Percentiles rank a stretch among this genome's conserved stretches.
phyloP scores from a whole-genome alignment of 148 eudicot species.

The Amaranthus palmeri region DNA sequence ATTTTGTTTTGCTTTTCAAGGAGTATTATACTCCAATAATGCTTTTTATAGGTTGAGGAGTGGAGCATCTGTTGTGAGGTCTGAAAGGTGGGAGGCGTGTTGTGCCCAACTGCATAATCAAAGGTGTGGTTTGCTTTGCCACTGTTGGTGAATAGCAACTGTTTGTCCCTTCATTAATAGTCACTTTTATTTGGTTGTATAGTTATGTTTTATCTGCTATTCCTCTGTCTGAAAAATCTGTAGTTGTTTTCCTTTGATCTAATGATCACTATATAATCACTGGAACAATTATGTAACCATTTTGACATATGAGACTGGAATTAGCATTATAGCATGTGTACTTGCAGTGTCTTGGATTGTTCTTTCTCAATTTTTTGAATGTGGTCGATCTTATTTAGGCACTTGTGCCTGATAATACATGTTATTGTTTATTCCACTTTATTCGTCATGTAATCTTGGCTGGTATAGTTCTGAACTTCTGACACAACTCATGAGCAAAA shows the following conservation, averaged over 20 bases:
- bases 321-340: neutral
- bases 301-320: neutral
- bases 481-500: too few relatives aligned
- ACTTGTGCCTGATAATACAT: too few relatives aligned
- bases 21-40: neutral
- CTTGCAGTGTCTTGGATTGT: too few relatives aligned
- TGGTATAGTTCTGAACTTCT: too few relatives aligned
- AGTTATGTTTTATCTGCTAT: too few relatives aligned
- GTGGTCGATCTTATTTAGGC: too few relatives aligned
- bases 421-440: too few relatives aligned
- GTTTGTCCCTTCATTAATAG: neutral
- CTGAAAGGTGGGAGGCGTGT: conserved; percentile 75
- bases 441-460: too few relatives aligned
- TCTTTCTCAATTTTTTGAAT: too few relatives aligned
- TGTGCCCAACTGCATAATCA: conserved; percentile 42
- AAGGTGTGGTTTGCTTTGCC: conserved; percentile 38
- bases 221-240: too few relatives aligned
- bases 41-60: conserved; percentile 47
- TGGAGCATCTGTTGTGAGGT: conserved; percentile 66
- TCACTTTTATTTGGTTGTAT: too few relatives aligned
- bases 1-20: neutral
- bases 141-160: neutral
- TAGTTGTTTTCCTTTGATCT: neutral
- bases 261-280: neutral
- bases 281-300: neutral